Conservation (phyloP, 2,329 filamentous ascomycete genomes). For the Paecilomyces dactylethromorphus region DNA sequence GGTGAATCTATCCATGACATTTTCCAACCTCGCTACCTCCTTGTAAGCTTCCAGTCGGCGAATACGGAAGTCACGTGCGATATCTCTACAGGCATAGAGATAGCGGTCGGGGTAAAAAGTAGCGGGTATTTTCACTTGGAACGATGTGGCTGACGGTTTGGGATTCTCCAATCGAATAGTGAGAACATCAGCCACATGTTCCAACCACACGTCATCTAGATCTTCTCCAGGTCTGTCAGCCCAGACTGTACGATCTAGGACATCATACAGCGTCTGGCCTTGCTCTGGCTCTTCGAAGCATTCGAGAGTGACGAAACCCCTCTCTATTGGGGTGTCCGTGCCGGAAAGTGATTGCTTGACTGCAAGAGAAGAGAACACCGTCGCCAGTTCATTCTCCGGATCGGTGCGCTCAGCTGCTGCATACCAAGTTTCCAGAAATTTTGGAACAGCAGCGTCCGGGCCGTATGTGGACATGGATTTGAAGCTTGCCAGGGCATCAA, state of each 20-base stretch:
- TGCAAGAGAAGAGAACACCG: constrained; percentile 42
- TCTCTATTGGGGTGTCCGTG: constrained; percentile 23
- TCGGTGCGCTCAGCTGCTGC: constrained; percentile 36
- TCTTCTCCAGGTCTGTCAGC: constrained; percentile 30
- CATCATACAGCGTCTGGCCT: constrained; percentile 46
- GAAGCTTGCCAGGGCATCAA: constrained; percentile 43
- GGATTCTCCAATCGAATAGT: constrained; percentile 40
- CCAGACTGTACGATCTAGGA: constrained; percentile 48
- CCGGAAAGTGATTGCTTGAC: constrained; percentile 27
- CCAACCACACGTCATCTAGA: constrained; percentile 42
- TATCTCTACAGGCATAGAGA: constrained; percentile 44
- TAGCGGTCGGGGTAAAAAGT: constrained; percentile 56
- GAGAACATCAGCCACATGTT: constrained; percentile 49
- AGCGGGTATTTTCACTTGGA: constrained; percentile 47
- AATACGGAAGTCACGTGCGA: constrained; percentile 41
- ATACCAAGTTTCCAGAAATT: constrained; percentile 47
- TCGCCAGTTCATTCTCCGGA: constrained; percentile 35
- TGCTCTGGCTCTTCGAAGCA: constrained; percentile 30
- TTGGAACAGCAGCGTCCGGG: constrained; percentile 31
- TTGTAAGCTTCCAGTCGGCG: constrained; percentile 27
- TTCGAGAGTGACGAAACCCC: constrained; percentile 33
- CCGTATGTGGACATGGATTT: constrained; percentile 28
- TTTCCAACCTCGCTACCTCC: constrained; percentile 26
- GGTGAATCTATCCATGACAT: constrained; percentile 24
- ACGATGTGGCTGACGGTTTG: constrained; percentile 25